These are phyloP conservation scores for Reutealis trisperma DNA, from an alignment of 345 rosid genomes.

Conservation along the genomic window DNA sequence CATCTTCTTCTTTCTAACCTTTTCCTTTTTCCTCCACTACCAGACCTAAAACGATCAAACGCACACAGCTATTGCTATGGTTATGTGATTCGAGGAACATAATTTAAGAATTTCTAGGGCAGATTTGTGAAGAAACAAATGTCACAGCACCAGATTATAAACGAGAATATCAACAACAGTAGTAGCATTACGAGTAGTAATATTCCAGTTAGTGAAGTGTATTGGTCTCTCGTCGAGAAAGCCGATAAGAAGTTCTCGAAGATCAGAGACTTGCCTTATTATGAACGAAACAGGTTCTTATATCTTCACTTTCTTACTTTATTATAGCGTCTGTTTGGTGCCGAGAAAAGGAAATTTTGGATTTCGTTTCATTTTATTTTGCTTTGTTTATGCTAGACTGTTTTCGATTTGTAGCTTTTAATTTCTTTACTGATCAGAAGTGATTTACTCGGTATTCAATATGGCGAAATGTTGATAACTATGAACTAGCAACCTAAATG, in stretches of 20 bases:
- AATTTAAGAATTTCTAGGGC: not conserved
- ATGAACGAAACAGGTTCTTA: constrained; percentile 82
- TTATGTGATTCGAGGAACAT: not conserved
- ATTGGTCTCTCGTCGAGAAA: constrained; percentile 92
- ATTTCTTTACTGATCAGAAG: not conserved
- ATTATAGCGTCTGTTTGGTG: not conserved
- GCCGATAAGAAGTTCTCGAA: constrained; percentile 96
- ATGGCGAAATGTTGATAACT: not conserved
- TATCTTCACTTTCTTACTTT: not conserved
- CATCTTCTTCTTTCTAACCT: not conserved
- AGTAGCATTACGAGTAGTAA: constrained; percentile 27
- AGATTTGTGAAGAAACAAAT: constrained; percentile 23
- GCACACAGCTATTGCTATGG: not conserved
- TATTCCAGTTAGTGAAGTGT: constrained; percentile 82
- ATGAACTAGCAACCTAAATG: not conserved
- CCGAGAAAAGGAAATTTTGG: constrained; percentile 6
- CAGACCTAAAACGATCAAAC: not conserved
- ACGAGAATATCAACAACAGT: not conserved
- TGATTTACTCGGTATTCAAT: not conserved
- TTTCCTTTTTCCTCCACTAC: not conserved
- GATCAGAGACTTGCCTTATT: constrained; percentile 95
- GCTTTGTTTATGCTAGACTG: not conserved
- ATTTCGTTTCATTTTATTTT: not conserved
- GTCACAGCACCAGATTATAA: constrained; percentile 38
- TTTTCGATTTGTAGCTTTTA: not conserved